Evolutionary conservation across 2,329 filamentous ascomycete species (phyloP), one percentile per base, ranked within the genome.

Genomic region (Colletotrichum sp.): DNA sequence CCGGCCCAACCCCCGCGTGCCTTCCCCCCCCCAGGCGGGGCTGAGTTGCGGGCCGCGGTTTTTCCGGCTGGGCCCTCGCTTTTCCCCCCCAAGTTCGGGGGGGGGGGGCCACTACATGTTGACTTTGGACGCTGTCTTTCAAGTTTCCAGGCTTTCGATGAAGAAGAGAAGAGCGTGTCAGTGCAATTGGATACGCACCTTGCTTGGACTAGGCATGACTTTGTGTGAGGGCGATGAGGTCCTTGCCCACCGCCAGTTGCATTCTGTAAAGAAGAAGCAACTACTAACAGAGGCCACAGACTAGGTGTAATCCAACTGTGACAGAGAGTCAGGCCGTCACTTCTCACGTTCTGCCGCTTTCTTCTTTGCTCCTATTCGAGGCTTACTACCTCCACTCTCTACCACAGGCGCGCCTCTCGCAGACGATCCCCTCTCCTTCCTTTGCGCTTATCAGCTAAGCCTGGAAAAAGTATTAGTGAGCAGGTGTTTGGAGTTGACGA

Each of bases 381-480:
- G 39, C 39, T 44, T 44, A 44, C 22, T 30, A 30, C 65, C 64
- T 69, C 71, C 71, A 73, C 71, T 73, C 68, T 57, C 55, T 30
- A 60, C 12, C n/a, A 55, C n/a, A 71, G 62, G 48, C 72, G 62
- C 67, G 59, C 69, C 69, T 59, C 44, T 44, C 48, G 24, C 62
- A 28, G 63, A 44, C 28, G 48, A 18, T 32, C 36, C 26, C 64
- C 28, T 18, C 24, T 13, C 26, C 28, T 32, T 52, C 57, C 18
- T 44, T 6, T 32, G 59, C 62, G 22, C 72, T 72, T 75, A 72
- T 72, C 72, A 67, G 68, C 62, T 63, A 28, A 44, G 39, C 39
- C 39, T 44, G 5, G 39, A 44, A n/a, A 44, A 44, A n/a, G 39
- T n/a, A n/a, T 44, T n/a, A 44, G 39, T 44, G 16, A 32, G 62